Percentiles rank a stretch among this genome's conserved stretches.
These are phyloP conservation scores for Daldinia sp. DNA, from an alignment of 2,329 filamentous ascomycete species.

Conservation along the genomic window DNA sequence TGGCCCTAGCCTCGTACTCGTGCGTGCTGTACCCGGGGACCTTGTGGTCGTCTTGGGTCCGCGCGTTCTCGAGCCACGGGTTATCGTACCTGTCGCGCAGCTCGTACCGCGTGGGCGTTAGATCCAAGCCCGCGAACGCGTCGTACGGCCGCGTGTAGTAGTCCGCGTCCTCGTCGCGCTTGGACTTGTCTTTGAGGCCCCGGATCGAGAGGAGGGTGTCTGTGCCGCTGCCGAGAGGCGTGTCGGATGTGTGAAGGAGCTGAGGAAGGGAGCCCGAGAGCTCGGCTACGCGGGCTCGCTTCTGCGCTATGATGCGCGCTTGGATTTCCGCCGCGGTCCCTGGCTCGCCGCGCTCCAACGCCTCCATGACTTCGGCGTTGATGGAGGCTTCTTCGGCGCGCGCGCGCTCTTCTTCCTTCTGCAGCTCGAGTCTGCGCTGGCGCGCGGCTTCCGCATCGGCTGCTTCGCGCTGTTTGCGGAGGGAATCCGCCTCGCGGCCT, in stretches of 20 bases:
- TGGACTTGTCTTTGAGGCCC: conserved; percentile 74
- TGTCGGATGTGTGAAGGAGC: conserved; percentile 44
- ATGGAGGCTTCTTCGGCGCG: conserved; percentile 68
- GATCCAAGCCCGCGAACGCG: conserved; percentile 80
- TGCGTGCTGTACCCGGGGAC: conserved; percentile 85
- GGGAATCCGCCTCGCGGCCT: conserved; percentile 64
- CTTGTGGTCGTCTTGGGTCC: conserved; percentile 69
- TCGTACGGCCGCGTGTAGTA: conserved; percentile 88
- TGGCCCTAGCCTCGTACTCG: conserved; percentile 81
- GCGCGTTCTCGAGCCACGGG: conserved; percentile 73
- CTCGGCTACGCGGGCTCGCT: conserved; percentile 69
- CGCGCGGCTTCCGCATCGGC: conserved; percentile 73
- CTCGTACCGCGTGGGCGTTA: conserved; percentile 71
- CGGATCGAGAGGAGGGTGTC: conserved; percentile 69
- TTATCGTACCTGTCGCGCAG: conserved; percentile 66
- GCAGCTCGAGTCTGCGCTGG: conserved; percentile 68
- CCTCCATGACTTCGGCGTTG: conserved; percentile 73
- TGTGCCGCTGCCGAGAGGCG: conserved; percentile 45
- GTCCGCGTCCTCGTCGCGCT: conserved; percentile 59
- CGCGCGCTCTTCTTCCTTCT: conserved; percentile 75
- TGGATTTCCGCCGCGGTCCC: conserved; percentile 67
- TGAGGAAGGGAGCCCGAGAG: conserved; percentile 47
- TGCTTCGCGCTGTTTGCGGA: conserved; percentile 62
- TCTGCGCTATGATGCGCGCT: conserved; percentile 74
- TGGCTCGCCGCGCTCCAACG: conserved; percentile 67